Base-by-base conservation (phyloP, 2,329 filamentous ascomycete genomes). In the Westerdykella ornata region DNA sequence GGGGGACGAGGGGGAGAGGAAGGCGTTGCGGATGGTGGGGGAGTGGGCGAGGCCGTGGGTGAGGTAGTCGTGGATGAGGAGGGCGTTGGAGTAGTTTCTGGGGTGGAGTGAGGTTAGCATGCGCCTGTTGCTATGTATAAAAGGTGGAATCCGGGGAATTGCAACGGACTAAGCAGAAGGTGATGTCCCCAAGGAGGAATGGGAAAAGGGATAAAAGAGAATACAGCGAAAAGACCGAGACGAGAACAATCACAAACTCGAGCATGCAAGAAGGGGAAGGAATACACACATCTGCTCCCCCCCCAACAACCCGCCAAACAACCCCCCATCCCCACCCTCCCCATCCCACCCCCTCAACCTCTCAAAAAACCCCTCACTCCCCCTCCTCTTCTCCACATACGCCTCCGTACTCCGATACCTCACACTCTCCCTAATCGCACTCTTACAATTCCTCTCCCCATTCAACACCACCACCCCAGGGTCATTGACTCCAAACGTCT, bases 31-130 rank as follows among this genome's bases (percentile, higher is more conserved):
- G 16, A 71, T 60, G 5, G 65, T 70, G 8, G 53, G 51, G 49
- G 81, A 77, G 59, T 81, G 76, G 14, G 65, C 52, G 38, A 69
- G 69, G 30, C 71, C 66, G 55, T 80, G 80, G 22, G 71, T 68
- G 34, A 81, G 59, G 49, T 74, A 79, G 45, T 81, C 76, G 40
- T 70, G 75, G 45, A 81, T 74, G 11, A 67, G 53, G 45, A 72
- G 69, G 2, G 77, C 76, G 42, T 78, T 74, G 8, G 56, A 57
- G 53, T 77, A 79, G 40, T 68, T 68, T 38, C 70, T 74, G 11
- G 19, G 26, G 5, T 15, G 12, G 20, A 16, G 26, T 29, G n/a
- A n/a, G n/a, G 42, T 29, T 26, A 13, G 17, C 13, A 35, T 5
- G n/a, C n/a, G n/a, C n/a, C n/a, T n/a, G n/a, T n/a, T n/a, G n/a